phyloP scores from a whole-genome alignment of 2,329 filamentous ascomycete species.

The Decorospora gaudefroyi region DNA sequence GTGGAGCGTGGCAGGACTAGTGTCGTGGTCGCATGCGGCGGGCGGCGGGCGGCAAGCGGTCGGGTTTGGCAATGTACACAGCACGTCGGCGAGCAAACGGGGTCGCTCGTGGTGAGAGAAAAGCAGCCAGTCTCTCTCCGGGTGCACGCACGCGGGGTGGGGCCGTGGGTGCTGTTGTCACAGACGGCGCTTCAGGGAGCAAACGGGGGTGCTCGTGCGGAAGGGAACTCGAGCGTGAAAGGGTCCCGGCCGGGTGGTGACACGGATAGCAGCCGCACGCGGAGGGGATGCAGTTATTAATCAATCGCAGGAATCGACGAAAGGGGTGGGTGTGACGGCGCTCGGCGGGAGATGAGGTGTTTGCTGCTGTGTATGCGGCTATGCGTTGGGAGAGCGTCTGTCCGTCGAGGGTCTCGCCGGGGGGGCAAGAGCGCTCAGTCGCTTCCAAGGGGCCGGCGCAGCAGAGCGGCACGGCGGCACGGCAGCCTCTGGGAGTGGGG shows the following conservation, averaged over 20 bases:
- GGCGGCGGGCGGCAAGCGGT: constrained; percentile 29
- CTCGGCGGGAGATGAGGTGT: constrained; percentile 36
- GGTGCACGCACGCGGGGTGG: constrained; percentile 17
- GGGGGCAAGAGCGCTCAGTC: constrained; percentile 12
- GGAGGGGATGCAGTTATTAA: constrained; percentile 7
- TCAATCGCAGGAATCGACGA: constrained; percentile 10
- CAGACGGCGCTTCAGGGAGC: constrained; percentile 15
- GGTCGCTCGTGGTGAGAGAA: constrained; percentile 4
- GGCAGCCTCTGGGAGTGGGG: too few species aligned
- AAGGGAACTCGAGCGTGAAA: constrained; percentile 20
- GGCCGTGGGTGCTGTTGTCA: constrained; percentile 9
- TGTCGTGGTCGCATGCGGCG: constrained; percentile 44
- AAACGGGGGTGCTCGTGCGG: constrained; percentile 16
- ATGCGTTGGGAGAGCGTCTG: too few species aligned
- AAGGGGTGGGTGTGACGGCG: constrained; percentile 31
- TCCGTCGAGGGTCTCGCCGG: too few species aligned
- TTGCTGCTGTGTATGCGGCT: too few species aligned
- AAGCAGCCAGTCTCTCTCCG: constrained; percentile 1
- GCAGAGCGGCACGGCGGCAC: constrained; percentile 10
- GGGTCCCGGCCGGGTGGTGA: constrained; percentile 18
- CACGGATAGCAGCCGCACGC: constrained; percentile 15
- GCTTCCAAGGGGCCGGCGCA: constrained; percentile 18
- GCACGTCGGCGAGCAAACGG: constrained; percentile 19
- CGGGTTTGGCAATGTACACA: constrained; percentile 15
- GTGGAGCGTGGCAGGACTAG: constrained; percentile 40